phyloP scores from a whole-genome alignment of 2,329 filamentous ascomycete species.

The Ascochyta rabiei region DNA sequence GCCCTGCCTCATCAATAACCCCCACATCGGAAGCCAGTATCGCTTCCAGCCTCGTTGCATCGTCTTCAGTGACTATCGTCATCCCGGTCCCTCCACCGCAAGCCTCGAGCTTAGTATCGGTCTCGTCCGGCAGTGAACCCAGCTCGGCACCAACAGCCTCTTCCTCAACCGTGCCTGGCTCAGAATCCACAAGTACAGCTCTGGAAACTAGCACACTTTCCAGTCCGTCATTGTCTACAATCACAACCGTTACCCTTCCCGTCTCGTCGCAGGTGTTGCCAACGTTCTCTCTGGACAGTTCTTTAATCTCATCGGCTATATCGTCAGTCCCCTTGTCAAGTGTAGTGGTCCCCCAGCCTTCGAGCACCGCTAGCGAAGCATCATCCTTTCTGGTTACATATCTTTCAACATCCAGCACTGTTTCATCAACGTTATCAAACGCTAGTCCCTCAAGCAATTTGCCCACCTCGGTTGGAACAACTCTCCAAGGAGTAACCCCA shows the following conservation, averaged over 20 bases:
- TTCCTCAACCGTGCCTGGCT: background rate
- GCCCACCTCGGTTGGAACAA: background rate
- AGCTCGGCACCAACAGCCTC: background rate
- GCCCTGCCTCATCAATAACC: too few species aligned
- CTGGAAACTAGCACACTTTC: background rate
- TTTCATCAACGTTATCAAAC: background rate
- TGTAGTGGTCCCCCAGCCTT: background rate
- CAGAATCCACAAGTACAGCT: background rate
- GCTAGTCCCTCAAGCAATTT: background rate
- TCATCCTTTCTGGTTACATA: background rate
- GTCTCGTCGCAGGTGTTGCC: background rate
- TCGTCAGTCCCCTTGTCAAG: background rate
- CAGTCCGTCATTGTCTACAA: background rate
- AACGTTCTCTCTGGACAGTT: constrained; percentile 7
- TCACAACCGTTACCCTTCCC: background rate
- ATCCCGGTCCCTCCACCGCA: background rate
- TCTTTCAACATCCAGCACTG: background rate
- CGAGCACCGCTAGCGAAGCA: background rate
- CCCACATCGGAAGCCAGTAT: background rate
- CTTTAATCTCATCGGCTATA: background rate
- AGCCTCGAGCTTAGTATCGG: background rate
- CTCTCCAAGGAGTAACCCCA: background rate
- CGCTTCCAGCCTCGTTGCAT: background rate
- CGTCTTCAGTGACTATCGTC: background rate
- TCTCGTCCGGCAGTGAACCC: background rate